Base-by-base conservation (phyloP, 306 rosid genomes). In the Ammopiptanthus mongolicus region DNA sequence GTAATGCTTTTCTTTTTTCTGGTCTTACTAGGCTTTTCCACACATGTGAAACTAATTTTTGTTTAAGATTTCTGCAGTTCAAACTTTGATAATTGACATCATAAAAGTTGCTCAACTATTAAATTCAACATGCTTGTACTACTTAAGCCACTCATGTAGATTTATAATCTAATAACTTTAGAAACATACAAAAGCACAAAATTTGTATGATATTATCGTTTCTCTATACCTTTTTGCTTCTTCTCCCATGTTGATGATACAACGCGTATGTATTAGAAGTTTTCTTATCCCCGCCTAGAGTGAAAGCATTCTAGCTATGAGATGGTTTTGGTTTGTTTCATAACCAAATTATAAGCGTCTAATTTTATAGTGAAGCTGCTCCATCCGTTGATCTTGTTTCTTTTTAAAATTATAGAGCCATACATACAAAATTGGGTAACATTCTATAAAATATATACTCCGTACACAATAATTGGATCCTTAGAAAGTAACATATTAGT, bases 201-300 rank as follows among this genome's bases (percentile, higher is more conserved):
- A 41, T 10, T 5, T 37, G 39, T 19, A 51, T 9, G 44, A 48
- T 23, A 28, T 1, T 17, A 52, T 63, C 6, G 10, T 39, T 79
- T 71, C 28, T 34, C 31, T 28, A 2, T 72, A 70, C 78, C 74
- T 76, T 71, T 70, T 63, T 33, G 47, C 64, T 81, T 60, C 81
- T 62, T 76, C 78, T 55, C 80, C 81, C 85, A 81, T 63, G 74
- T 21, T 69, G 74, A 55, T 15, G 69, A 55, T 36, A 22, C 14
- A 10, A 14, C 8, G 1, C 5, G 59, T 29, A 23, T 53, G 18
- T 51, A 69, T 14, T 10, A 6, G 42, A n/a, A 63, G 73, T 6
- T 56, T 37, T 14, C 14, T 7, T 4, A 7, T 10, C 0, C 5
- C 3, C 0, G 10, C 29, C 65, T 76, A n/a, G 9, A 52, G 57